Base-by-base conservation (phyloP, 2,329 filamentous ascomycete genomes). In the Gnomoniopsis sp. region DNA sequence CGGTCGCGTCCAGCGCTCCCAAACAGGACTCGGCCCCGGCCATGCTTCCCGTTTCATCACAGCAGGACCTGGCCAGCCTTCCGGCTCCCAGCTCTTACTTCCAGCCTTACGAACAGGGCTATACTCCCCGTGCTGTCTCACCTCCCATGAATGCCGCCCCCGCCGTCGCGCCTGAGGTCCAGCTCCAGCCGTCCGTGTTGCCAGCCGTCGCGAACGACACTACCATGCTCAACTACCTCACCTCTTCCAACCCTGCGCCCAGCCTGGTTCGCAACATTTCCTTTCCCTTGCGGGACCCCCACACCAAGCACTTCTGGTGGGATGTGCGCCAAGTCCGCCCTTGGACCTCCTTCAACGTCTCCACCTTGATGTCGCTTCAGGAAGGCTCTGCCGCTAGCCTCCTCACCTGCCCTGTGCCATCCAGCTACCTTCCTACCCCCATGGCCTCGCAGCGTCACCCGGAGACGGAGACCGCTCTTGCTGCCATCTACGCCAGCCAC, bases 231-330 rank as follows among this genome's bases (percentile, higher is more conserved):
- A 81, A 82, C 62, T 96, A 95, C 74, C 84, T 98, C 50, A 92
- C 89, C 2, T 79, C 82, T 0, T 76, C 89, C 61, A 96, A 96
- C 69, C 92, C 93, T 21, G 88, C 91, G 22, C 89, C 93, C 19
- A 88, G 88, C 44, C 79, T 96, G 36, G 91, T 96, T 41, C 88
- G 88, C 68, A 89, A 88, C 65, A 84, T 93, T 65, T 90, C 88
- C 60, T 87, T 88, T 70, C 86, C 75, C 64, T 78, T 80, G 68
- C 84, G 79, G 63, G 89, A 86, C 71, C 87, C 81, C 68, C 83
- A 81, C 74, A 88, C 83, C 67, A 91, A 88, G 72, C 87, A 96
- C 77, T 96, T 93, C 74, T 98, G 93, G 93, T 97, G 91, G 90
- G 93, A 98, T 69, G 83, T 96, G 59, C 89, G 93, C 65, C 93